phyloP scores from a whole-genome alignment of 331 rosid species.

The Malus hybrid region DNA sequence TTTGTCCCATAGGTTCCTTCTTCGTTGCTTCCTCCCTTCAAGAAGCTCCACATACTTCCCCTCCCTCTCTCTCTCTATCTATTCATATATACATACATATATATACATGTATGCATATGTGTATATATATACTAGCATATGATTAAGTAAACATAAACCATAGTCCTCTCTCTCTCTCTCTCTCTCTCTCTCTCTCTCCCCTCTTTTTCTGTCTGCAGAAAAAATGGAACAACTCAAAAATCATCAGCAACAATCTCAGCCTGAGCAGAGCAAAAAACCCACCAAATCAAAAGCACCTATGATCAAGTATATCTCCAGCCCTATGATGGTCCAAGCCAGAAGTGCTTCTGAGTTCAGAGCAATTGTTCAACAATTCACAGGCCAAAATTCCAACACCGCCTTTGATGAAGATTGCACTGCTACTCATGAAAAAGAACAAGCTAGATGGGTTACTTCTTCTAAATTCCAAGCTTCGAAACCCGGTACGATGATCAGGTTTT shows the following conservation, averaged over 20 bases:
- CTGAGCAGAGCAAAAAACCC: not conserved
- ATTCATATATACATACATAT: too few relatives aligned
- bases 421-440: not conserved
- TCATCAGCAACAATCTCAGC: not conserved
- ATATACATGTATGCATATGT: too few relatives aligned
- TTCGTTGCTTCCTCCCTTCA: not conserved
- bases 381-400: conserved; percentile 10
- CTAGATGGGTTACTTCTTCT: too few relatives aligned
- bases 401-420: not conserved
- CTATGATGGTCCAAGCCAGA: conserved; percentile 31
- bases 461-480: not conserved
- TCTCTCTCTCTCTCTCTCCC: not conserved
- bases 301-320: conserved; percentile 40
- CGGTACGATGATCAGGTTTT: not conserved
- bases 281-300: conserved; percentile 15
- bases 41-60: too few relatives aligned
- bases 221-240: not conserved
- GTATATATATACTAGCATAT: not conserved
- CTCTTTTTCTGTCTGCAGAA: too few relatives aligned
- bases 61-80: too few relatives aligned
- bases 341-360: conserved; percentile 40
- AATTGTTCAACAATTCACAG: conserved; percentile 43
- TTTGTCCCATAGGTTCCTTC: not conserved
- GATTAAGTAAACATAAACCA: not conserved
- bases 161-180: not conserved